phyloP scores from a whole-genome alignment of 1,284 basidiomycete species.

The Apiotrichum laibachii region DNA sequence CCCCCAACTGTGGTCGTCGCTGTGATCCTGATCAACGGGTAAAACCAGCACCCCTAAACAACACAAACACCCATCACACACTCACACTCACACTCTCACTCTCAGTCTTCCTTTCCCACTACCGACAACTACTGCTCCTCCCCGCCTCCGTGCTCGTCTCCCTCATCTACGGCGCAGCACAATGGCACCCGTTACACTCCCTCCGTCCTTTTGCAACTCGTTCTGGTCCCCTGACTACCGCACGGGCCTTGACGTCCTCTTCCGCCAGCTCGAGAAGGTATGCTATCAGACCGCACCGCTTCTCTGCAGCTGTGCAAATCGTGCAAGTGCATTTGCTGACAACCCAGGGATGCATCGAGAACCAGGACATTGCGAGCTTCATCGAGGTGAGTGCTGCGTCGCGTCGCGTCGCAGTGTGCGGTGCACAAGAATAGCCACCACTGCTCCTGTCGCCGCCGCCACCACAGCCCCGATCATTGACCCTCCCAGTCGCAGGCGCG shows the following conservation, averaged over 20 bases:
- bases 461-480: too few relatives aligned
- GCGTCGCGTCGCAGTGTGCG: not conserved
- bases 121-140: too few relatives aligned
- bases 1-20: too few relatives aligned
- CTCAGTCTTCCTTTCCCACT: not conserved
- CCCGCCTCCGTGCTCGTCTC: too few relatives aligned
- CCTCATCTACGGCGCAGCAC: conserved; percentile 13
- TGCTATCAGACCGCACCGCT: conserved; percentile 20
- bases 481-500: conserved; percentile 53
- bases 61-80: too few relatives aligned
- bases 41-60: not conserved
- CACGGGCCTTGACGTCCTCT: conserved; percentile 72
- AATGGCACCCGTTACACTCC: conserved; percentile 82
- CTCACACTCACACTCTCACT: not conserved
- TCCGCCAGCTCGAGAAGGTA: conserved; percentile 73
- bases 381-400: conserved; percentile 59
- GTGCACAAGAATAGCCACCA: too few relatives aligned
- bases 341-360: conserved; percentile 58
- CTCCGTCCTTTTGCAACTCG: conserved; percentile 78
- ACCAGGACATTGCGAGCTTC: conserved; percentile 75
- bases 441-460: not conserved
- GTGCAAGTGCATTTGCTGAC: conserved; percentile 5
- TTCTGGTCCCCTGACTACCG: conserved; percentile 90
- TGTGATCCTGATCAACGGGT: too few relatives aligned
- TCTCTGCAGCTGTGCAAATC: conserved; percentile 55